phyloP scores from a whole-genome alignment of 306 rosid species.

The Arachis hypogaea region DNA sequence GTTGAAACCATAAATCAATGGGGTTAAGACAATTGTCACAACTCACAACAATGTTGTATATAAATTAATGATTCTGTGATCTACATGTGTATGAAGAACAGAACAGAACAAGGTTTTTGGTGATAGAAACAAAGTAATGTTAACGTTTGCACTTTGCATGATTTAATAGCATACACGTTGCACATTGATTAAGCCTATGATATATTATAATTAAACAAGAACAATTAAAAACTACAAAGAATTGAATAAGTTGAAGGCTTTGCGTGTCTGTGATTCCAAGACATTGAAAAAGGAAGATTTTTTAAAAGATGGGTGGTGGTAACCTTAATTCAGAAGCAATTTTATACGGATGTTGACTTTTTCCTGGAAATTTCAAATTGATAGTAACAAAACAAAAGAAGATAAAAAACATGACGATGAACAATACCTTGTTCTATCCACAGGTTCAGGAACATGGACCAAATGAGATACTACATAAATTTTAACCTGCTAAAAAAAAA shows the following conservation, averaged over 20 bases:
- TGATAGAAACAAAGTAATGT: constrained; percentile 49
- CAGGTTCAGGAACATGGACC: not conserved
- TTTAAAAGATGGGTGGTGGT: constrained; percentile 33
- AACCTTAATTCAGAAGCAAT: constrained; percentile 44
- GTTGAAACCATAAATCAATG: not conserved
- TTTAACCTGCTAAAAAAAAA: not conserved
- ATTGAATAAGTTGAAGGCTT: constrained; percentile 1
- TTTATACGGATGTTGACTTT: constrained; percentile 35
- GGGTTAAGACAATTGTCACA: constrained; percentile 1
- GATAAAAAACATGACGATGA: constrained; percentile 3
- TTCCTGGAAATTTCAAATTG: not conserved
- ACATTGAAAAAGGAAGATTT: constrained; percentile 21
- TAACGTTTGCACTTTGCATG: constrained; percentile 32
- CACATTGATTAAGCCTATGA: constrained; percentile 31
- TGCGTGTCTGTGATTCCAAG: constrained; percentile 31
- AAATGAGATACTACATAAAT: not conserved
- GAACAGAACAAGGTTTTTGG: constrained; percentile 35
- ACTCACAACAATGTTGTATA: no score
- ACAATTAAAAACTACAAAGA: constrained; percentile 9
- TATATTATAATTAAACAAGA: constrained; percentile 8
- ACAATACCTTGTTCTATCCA: not conserved
- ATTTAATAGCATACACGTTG: constrained; percentile 18
- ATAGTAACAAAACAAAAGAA: not conserved
- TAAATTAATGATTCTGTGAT: not conserved
- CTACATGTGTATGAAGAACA: constrained; percentile 1